Evolutionary conservation across 805 yeast genomes (phyloP), one percentile per base, ranked within the genome.

Genomic region (Yarrowia sp.): DNA sequence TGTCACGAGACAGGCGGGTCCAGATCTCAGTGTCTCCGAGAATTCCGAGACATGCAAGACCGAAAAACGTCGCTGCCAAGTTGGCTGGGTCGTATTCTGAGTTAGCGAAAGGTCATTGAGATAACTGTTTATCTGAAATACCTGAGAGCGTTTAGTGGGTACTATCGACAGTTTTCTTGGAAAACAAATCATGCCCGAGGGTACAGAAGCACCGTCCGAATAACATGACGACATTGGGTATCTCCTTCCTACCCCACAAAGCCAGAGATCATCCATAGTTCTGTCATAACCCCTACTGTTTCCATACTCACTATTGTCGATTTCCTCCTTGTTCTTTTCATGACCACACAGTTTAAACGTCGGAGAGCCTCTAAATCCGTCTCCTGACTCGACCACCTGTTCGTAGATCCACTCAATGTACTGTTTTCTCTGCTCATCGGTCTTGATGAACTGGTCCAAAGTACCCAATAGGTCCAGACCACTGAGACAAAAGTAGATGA

Each of bases 1-100:
- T 77, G 2, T 52, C 56, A 15, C 76, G 70, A 60, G 86, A 82
- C 24, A 87, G 70, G 9, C 82, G 68, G 15, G 69, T 50, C 15
- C 70, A 36, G 71, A 79, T 71, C 39, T 80, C 78, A 63, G 81
- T 81, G 61, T 82, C 84, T 39, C 80, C 79, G 14, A 90, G 77
- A n/a, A 85, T 78, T 1, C 86, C 74, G 44, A 90, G 78, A 12
- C 83, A 79, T 42, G 85, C 83, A 40, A 92, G 76, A 1, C 91
- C 93, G 78, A 92, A 90, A 71, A 87, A 86, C 0, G 97, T 92
- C 7, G 92, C 86, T 0, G 94, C 85, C 8, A 91, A 76, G 70
- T 86, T 88, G 1, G 93, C 85, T 0, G 86, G 78, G 73, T 88
- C 92, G 72, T 85, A 87, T 10, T 46, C 44, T 34, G 43, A 2